Evolutionary conservation across 352 stramenopile species (phyloP).

Genomic region (Globisporangium megalacanthum): DNA sequence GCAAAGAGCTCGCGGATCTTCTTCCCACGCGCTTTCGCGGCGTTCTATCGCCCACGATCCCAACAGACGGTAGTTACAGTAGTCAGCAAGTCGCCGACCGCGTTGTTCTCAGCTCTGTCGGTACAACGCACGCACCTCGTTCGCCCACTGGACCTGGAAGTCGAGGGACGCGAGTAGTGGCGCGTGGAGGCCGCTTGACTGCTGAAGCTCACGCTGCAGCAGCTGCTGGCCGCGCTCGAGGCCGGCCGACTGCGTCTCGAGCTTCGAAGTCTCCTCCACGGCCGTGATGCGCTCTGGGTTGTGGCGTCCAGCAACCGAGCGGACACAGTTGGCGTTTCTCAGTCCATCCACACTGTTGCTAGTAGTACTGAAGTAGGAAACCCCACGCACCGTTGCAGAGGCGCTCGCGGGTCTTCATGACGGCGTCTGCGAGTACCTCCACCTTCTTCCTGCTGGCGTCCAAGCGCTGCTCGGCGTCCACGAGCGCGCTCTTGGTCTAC

Average conservation of each 20-base stretch:
- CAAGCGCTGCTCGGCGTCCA: slow-evolving; percentile 45
- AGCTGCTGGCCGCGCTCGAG: slow-evolving; percentile 40
- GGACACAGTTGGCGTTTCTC: background rate
- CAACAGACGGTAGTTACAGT: background rate
- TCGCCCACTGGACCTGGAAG: slow-evolving; percentile 57
- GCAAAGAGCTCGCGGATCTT: slow-evolving; percentile 66
- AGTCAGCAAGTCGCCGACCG: too few relatives aligned
- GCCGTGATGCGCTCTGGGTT: slow-evolving; percentile 48
- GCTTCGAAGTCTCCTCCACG: slow-evolving; percentile 41
- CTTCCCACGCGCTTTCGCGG: slow-evolving; percentile 52
- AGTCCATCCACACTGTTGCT: background rate
- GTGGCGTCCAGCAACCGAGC: background rate
- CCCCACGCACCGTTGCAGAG: slow-evolving; percentile 44
- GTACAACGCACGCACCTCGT: slow-evolving; percentile 26
- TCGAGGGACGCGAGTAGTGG: slow-evolving; percentile 61
- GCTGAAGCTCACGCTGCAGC: slow-evolving; percentile 26
- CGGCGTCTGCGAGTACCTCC: slow-evolving; percentile 43
- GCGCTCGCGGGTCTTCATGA: slow-evolving; percentile 66
- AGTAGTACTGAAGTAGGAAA: background rate
- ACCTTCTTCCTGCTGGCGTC: slow-evolving; percentile 51
- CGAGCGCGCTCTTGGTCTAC: slow-evolving; percentile 44
- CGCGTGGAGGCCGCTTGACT: slow-evolving; percentile 29
- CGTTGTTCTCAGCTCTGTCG: too few relatives aligned
- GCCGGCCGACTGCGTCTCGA: slow-evolving; percentile 40
- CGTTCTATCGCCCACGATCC: slow-evolving; percentile 31